These are phyloP conservation scores for Erigeron canadensis DNA, from an alignment of 129 eudicot genomes.

Conservation along the genomic window DNA sequence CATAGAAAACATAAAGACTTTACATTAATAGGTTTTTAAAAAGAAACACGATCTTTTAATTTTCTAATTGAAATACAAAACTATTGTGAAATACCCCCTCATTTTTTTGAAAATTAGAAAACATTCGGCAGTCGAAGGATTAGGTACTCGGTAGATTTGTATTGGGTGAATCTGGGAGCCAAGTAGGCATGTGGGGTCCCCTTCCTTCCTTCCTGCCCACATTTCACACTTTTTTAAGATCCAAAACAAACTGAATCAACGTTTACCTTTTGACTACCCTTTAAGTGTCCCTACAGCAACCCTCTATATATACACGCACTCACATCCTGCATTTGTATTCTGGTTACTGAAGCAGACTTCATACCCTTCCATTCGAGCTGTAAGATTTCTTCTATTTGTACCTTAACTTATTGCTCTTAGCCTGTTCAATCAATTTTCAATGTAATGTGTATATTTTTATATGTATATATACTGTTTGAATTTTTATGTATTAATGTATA, in stretches of 20 bases:
- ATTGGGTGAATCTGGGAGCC: neutral
- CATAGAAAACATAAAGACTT: too few relatives aligned
- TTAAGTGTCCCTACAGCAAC: slow-evolving; percentile 32
- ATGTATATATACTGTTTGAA: neutral
- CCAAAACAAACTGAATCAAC: slow-evolving; percentile 13
- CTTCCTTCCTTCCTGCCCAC: too few relatives aligned
- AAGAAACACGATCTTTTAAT: too few relatives aligned
- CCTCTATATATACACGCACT: slow-evolving; percentile 1
- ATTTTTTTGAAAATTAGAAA: too few relatives aligned
- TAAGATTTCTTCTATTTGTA: slow-evolving; percentile 13
- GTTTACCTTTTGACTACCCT: slow-evolving; percentile 9
- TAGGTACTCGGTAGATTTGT: too few relatives aligned
- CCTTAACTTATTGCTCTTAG: slow-evolving; percentile 2
- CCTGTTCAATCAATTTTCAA: neutral
- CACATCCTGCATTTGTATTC: slow-evolving; percentile 23
- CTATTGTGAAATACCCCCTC: too few relatives aligned
- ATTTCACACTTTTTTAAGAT: neutral
- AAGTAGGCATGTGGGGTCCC: slow-evolving; percentile 11
- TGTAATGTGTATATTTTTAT: neutral
- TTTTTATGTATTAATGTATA: neutral
- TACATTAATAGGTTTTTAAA: too few relatives aligned
- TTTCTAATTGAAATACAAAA: too few relatives aligned
- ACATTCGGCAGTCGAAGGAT: too few relatives aligned
- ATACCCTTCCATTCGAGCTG: slow-evolving; percentile 20
- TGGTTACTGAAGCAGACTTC: neutral